Evolutionary conservation across 1,284 basidiomycete genomes (phyloP), one percentile per base, ranked within the genome.

Genomic region (Neotropicomus parvogracilis): DNA sequence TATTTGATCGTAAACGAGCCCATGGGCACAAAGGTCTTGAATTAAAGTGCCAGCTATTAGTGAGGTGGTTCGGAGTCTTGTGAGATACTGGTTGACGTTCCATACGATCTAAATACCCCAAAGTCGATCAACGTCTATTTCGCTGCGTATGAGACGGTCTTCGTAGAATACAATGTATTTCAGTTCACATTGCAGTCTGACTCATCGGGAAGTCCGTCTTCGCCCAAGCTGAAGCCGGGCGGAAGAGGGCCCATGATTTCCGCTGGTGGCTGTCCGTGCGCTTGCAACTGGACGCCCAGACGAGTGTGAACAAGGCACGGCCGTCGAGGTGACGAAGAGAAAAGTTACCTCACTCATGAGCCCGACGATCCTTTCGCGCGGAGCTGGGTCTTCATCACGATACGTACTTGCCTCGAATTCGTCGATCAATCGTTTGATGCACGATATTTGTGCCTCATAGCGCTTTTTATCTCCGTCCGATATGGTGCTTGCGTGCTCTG

Each of bases 171-270:
- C 27, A 20, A 39, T n/a, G 52, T 16, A 19, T 19, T 24, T 53
- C 28, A 65, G 28, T 42, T 51, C 46, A 84, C 68, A 10, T 65
- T 65, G 57, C 83, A 85, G 0, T 78, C 80, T 4, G 77, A 77
- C 12, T 79, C 49, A 40, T 79, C 69, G 6, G 83, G 79, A 39
- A 79, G 58, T 1, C 81, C 80, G 42, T 87, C 82, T 3, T 72
- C 39, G 1, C 77, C 77, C 26, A 84, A 57, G 10, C 74, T 80
- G 44, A 89, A 71, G 17, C 87, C 91, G 4, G 91, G 80, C 0
- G 94, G 94, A 56, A 97, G 75, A 5, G 90, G 85, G 2, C 95
- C 95, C 82, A 97, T 91, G 46, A 98, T 82, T 63, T 95, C 91
- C 42, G 83, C 69, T 0, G 95, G 95, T 0, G 95, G 95, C 11